Evolutionary conservation across 495 filamentous ascomycete genomes (phyloP).

Genomic region (Amphirosellinia nigrospora): DNA sequence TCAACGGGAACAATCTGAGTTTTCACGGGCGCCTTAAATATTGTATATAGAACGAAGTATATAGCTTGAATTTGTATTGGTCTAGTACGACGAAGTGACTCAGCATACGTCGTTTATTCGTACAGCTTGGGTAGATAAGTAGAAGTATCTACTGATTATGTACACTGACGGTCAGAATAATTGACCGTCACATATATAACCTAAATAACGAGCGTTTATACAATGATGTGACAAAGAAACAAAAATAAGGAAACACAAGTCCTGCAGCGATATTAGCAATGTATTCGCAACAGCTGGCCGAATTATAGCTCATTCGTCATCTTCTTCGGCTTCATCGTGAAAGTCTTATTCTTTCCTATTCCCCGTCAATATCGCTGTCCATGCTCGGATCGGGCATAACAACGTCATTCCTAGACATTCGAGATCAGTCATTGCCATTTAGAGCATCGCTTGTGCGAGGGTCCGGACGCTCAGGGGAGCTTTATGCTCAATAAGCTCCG

Average conservation of each 20-base stretch:
- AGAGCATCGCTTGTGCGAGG: neutral
- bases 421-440: slow-evolving; percentile 25
- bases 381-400: slow-evolving; percentile 67
- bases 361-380: slow-evolving; percentile 44
- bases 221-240: neutral
- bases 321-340: slow-evolving; percentile 10
- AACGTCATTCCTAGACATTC: slow-evolving; percentile 58
- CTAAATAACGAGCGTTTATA: neutral
- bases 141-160: neutral
- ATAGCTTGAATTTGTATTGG: neutral
- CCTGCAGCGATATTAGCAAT: neutral
- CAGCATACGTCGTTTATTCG: neutral
- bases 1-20: slow-evolving; percentile 36
- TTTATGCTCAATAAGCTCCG: neutral
- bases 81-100: neutral
- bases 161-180: neutral
- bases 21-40: neutral
- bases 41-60: neutral
- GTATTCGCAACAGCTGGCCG: neutral
- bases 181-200: neutral
- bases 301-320: neutral
- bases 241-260: neutral
- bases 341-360: slow-evolving; percentile 27
- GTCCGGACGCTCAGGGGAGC: neutral
- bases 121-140: neutral